Percentiles rank a stretch among this genome's conserved stretches.
phyloP scores from a whole-genome alignment of 345 rosid species.

The Brassica carinata region DNA sequence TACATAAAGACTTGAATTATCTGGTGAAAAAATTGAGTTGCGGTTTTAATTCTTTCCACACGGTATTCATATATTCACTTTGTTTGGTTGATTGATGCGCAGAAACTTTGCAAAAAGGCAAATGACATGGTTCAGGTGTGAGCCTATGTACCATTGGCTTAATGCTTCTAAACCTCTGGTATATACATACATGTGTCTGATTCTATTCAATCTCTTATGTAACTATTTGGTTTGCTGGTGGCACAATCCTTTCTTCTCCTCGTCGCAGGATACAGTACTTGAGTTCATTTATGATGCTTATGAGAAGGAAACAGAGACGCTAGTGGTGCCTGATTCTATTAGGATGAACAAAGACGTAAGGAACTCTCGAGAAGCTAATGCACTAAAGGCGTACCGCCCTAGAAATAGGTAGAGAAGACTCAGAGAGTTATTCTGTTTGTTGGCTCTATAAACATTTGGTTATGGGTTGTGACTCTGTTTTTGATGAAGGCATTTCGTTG shows the following conservation, averaged over 20 bases:
- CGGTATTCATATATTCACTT: background rate
- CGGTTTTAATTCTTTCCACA: background rate
- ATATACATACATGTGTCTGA: conserved; percentile 24
- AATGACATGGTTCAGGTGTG: conserved; percentile 90
- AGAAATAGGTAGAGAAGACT: conserved; percentile 57
- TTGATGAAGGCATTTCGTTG: conserved; percentile 61
- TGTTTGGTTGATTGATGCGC: conserved; percentile 13
- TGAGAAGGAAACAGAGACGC: conserved; percentile 48
- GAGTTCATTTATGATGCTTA: conserved; percentile 62
- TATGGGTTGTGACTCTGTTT: conserved; percentile 4
- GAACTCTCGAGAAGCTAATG: conserved; percentile 44
- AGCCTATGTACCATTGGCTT: conserved; percentile 86
- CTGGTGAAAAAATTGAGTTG: background rate
- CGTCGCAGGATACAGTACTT: conserved; percentile 69
- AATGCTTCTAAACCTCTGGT: conserved; percentile 87
- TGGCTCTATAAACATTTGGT: background rate
- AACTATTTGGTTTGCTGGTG: conserved; percentile 4
- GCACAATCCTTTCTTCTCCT: background rate
- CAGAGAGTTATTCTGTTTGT: background rate
- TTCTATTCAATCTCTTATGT: background rate
- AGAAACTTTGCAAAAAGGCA: conserved; percentile 97
- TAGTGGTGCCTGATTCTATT: conserved; percentile 60
- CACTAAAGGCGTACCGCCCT: conserved; percentile 66
- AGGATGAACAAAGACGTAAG: conserved; percentile 59
- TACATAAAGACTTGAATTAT: background rate